These are phyloP conservation scores for Cystobasidium slooffiae DNA, from an alignment of 1,284 basidiomycete genomes.

Conservation along the genomic window DNA sequence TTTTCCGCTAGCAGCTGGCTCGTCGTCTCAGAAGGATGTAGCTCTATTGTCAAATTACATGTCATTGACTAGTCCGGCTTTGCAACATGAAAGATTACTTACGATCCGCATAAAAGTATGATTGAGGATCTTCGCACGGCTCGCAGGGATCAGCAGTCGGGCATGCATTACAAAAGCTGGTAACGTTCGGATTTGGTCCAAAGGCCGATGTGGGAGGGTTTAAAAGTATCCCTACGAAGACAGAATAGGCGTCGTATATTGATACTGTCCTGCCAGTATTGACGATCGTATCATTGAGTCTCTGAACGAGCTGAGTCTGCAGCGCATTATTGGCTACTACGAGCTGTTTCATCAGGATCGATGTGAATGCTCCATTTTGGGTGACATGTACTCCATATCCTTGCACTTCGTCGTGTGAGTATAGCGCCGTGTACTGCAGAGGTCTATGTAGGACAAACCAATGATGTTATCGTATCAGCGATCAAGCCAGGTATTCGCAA, in stretches of 20 bases:
- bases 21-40: neutral
- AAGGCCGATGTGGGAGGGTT: neutral
- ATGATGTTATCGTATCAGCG: neutral
- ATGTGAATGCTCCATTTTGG: slow-evolving; percentile 1
- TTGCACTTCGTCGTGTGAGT: neutral
- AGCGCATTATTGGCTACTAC: slow-evolving; percentile 4
- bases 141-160: neutral
- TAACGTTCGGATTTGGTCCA: neutral
- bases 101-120: slow-evolving; percentile 3
- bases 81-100: neutral
- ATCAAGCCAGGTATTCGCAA: neutral
- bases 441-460: neutral
- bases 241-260: neutral
- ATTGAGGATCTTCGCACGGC: neutral
- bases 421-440: slow-evolving; percentile 1
- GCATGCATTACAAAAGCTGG: neutral
- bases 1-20: slow-evolving; percentile 1
- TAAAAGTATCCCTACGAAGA: neutral
- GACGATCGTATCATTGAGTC: neutral
- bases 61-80: neutral
- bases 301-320: neutral
- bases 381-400: neutral
- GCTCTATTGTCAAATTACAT: neutral
- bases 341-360: slow-evolving; percentile 7
- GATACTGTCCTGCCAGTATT: neutral